phyloP scores from a whole-genome alignment of 2,329 filamentous ascomycete genomes.

The Stagonosporopsis rhizophila region DNA sequence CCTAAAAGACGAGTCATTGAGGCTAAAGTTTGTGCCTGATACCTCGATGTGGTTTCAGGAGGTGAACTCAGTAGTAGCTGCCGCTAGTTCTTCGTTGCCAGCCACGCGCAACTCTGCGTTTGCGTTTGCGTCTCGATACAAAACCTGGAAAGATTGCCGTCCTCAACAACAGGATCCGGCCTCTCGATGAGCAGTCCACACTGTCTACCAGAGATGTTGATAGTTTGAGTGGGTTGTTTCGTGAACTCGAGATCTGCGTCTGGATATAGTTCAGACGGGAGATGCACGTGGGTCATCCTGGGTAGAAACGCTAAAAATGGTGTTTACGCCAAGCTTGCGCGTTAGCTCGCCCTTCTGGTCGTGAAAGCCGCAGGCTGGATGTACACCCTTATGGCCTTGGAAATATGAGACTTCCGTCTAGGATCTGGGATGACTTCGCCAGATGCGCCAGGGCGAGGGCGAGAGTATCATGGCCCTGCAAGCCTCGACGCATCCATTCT shows the following conservation, averaged over 20 bases:
- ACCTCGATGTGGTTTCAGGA: conserved; percentile 34
- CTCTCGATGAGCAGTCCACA: conserved; percentile 48
- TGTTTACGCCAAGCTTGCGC: conserved; percentile 26
- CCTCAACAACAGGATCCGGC: conserved; percentile 49
- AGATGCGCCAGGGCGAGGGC: conserved; percentile 51
- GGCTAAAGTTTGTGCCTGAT: conserved; percentile 23
- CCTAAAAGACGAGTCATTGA: conserved; percentile 28
- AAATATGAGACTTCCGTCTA: conserved; percentile 50
- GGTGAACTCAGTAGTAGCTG: conserved; percentile 26
- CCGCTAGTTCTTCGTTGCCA: conserved; percentile 32
- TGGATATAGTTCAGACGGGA: conserved; percentile 53
- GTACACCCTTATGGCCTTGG: conserved; percentile 54
- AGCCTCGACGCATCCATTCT: conserved; percentile 44
- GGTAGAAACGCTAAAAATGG: conserved; percentile 51
- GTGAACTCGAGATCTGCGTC: conserved; percentile 50
- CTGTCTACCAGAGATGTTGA: conserved; percentile 54
- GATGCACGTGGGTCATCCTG: conserved; percentile 49
- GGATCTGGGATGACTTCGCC: conserved; percentile 49
- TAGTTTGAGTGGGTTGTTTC: conserved; percentile 42
- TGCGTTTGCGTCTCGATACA: conserved; percentile 54
- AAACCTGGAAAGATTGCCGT: conserved; percentile 52
- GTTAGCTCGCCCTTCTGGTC: conserved; percentile 33
- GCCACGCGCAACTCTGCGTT: conserved; percentile 42
- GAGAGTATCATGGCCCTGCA: conserved; percentile 53
- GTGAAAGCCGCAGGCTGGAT: conserved; percentile 55